Percentiles rank a stretch among this genome's conserved stretches.
Evolutionary conservation across 169 alveolate species (phyloP).

Genomic region (Plasmodium yoelii): DNA sequence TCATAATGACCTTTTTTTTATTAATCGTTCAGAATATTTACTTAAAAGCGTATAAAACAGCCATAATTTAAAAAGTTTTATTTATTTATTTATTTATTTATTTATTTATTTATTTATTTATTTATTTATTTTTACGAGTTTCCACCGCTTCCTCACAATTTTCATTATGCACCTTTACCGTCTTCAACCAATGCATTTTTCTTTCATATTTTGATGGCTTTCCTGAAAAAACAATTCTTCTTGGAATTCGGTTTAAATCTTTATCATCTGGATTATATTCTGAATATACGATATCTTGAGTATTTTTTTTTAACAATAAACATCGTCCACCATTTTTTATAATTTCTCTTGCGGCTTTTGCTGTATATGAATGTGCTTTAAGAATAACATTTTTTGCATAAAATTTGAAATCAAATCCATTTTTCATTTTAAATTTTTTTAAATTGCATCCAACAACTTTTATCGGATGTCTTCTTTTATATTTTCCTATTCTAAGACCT

Average conservation of each 20-base stretch:
- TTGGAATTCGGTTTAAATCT: constrained; percentile 77
- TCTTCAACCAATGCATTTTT: constrained; percentile 32
- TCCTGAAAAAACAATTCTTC: constrained; percentile 83
- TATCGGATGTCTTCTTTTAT: constrained; percentile 83
- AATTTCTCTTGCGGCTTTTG: constrained; percentile 84
- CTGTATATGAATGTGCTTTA: constrained; percentile 85
- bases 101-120: neutral
- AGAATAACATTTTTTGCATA: constrained; percentile 64
- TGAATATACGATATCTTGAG: constrained; percentile 84
- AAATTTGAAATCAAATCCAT: constrained; percentile 67
- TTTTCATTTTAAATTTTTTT: constrained; percentile 81
- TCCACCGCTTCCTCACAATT: neutral
- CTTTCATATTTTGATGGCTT: constrained; percentile 83
- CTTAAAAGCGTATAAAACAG: neutral
- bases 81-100: too few species aligned
- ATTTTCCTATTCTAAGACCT: constrained; percentile 83
- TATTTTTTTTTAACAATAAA: constrained; percentile 80
- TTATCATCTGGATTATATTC: constrained; percentile 83
- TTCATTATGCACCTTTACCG: constrained; percentile 14
- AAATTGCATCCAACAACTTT: constrained; percentile 81
- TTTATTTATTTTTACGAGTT: neutral
- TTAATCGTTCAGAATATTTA: constrained; percentile 30
- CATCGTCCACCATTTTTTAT: constrained; percentile 84
- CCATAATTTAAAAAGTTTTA: too few species aligned
- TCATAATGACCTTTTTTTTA: neutral